phyloP scores from a whole-genome alignment of 257 asterid species.

The Fraxinus pennsylvanica region DNA sequence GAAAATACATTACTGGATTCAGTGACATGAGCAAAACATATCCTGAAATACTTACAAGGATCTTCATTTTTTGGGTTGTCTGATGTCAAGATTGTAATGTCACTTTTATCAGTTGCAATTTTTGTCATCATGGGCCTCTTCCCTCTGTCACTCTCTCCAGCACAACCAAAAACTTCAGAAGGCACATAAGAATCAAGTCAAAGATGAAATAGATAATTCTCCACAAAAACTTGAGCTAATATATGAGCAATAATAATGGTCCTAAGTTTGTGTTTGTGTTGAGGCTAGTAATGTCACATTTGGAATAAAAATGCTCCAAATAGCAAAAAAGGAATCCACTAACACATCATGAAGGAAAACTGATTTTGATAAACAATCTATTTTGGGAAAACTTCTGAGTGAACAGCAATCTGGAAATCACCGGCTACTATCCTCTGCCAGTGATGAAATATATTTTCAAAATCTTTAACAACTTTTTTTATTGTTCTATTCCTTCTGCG shows the following conservation, averaged over 20 bases:
- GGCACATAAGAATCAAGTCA: conserved; percentile 26
- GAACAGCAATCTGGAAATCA: neutral
- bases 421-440: neutral
- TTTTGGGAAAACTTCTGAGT: neutral
- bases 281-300: conserved; percentile 5
- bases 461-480: neutral
- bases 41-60: conserved; percentile 65
- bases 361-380: neutral
- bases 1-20: neutral
- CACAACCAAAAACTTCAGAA: conserved; percentile 76
- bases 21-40: conserved; percentile 9
- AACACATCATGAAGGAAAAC: neutral
- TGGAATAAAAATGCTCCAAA: neutral
- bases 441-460: neutral
- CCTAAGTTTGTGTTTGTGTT: conserved; percentile 2
- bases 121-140: conserved; percentile 94
- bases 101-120: conserved; percentile 86
- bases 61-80: conserved; percentile 90
- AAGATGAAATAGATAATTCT: conserved; percentile 23
- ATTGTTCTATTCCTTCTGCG: neutral
- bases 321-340: neutral
- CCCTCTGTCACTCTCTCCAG: conserved; percentile 84
- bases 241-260: neutral
- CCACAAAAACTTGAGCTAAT: neutral
- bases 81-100: conserved; percentile 84